Evolutionary conservation across 768 basidiomycete species (phyloP).

Genomic region (Suillus variegatus): DNA sequence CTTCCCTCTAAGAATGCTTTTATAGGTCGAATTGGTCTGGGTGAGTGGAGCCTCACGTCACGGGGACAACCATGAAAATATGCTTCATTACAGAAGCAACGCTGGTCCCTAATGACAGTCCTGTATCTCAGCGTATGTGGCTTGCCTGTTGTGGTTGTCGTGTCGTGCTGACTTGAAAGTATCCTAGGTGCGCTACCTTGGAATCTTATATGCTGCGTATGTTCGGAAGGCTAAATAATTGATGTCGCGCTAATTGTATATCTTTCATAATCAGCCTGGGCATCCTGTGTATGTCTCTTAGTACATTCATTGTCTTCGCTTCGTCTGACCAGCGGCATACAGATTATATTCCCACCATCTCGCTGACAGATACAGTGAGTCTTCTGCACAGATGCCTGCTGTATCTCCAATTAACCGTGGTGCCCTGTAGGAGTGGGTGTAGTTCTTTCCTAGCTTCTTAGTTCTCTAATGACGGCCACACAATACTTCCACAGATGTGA

Average conservation of each 20-base stretch:
- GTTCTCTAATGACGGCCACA: background rate
- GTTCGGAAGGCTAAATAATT: background rate
- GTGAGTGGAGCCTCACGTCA: background rate
- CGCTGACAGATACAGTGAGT: background rate
- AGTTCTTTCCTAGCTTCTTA: background rate
- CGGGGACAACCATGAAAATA: background rate
- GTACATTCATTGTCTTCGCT: background rate
- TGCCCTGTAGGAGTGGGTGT: background rate
- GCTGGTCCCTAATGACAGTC: background rate
- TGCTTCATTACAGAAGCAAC: background rate
- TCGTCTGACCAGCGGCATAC: background rate
- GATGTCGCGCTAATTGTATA: background rate
- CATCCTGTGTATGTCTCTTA: background rate
- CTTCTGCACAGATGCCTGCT: background rate
- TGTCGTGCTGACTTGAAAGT: background rate
- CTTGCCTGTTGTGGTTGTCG: background rate
- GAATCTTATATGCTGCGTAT: background rate
- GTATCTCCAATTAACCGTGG: background rate
- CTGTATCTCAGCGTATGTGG: background rate
- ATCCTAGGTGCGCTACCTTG: background rate
- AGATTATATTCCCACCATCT: background rate
- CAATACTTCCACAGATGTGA: background rate
- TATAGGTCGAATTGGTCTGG: background rate
- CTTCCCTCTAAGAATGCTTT: background rate
- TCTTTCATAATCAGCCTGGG: background rate